Conservation (phyloP, 306 rosid genomes). For the Vicia sativa region DNA sequence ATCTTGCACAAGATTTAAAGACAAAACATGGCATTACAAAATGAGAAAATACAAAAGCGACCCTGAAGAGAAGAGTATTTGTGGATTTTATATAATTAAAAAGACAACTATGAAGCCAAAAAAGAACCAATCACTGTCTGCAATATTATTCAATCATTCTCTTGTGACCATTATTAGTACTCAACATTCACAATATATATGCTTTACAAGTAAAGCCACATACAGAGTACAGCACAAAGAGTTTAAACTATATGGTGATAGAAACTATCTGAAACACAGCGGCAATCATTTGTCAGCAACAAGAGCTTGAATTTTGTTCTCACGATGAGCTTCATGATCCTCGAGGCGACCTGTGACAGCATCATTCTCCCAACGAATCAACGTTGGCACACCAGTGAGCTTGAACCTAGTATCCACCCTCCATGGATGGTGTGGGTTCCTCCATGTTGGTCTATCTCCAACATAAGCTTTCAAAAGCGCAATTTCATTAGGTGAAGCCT, state of each 20-base stretch:
- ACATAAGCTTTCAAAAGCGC: conserved; percentile 80
- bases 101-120: conserved; percentile 16
- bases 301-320: conserved; percentile 67
- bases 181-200: conserved; percentile 23
- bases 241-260: conserved; percentile 15
- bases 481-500: conserved; percentile 57
- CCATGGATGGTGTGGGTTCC: conserved; percentile 81
- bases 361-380: conserved; percentile 75
- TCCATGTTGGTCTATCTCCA: conserved; percentile 90
- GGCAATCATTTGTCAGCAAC: conserved; percentile 53
- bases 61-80: too few species aligned
- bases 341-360: conserved; percentile 70
- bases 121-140: conserved; percentile 4
- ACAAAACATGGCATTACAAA: too few species aligned
- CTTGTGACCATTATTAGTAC: conserved; percentile 15
- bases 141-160: conserved; percentile 6
- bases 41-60: too few species aligned
- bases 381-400: conserved; percentile 81
- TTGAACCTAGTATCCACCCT: conserved; percentile 75
- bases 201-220: conserved; percentile 21
- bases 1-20: too few species aligned
- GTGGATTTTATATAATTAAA: background rate
- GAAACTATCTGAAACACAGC: background rate
- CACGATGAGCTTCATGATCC: conserved; percentile 84
- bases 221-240: conserved; percentile 25